phyloP scores from a whole-genome alignment of 371 early-diverging fungal species.

The Syncephalastrum racemosum region DNA sequence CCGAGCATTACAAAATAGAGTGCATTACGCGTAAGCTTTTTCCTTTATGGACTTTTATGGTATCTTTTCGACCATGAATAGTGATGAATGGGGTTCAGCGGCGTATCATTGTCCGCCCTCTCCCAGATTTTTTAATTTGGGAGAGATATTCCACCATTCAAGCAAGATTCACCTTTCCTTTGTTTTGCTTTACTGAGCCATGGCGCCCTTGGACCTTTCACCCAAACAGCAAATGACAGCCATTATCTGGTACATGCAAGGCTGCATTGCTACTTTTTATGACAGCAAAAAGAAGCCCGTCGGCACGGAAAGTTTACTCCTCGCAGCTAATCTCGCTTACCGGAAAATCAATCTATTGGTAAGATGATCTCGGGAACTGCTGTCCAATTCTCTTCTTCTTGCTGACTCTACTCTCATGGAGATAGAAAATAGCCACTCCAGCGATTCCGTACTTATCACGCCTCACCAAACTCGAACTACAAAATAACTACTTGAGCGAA shows the following conservation, averaged over 20 bases:
- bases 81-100: too few relatives aligned
- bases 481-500: slow-evolving; percentile 81
- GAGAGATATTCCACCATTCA: too few relatives aligned
- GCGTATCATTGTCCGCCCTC: too few relatives aligned
- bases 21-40: slow-evolving; percentile 33
- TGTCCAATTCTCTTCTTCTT: not conserved
- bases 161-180: too few relatives aligned
- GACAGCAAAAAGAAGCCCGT: slow-evolving; percentile 3
- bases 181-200: too few relatives aligned
- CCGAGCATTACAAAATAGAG: slow-evolving; percentile 46
- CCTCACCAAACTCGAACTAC: slow-evolving; percentile 84
- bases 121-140: too few relatives aligned
- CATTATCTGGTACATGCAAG: slow-evolving; percentile 14
- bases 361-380: not conserved
- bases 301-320: slow-evolving; percentile 7
- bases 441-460: slow-evolving; percentile 32
- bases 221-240: slow-evolving; percentile 7
- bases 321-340: slow-evolving; percentile 26
- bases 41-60: too few relatives aligned
- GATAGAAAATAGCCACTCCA: slow-evolving; percentile 40
- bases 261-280: slow-evolving; percentile 16
- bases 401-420: not conserved
- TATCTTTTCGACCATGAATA: too few relatives aligned
- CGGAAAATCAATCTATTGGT: slow-evolving; percentile 27
- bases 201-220: too few relatives aligned